phyloP scores from a whole-genome alignment of 495 filamentous ascomycete species.

The Mytilinidion resinicola region DNA sequence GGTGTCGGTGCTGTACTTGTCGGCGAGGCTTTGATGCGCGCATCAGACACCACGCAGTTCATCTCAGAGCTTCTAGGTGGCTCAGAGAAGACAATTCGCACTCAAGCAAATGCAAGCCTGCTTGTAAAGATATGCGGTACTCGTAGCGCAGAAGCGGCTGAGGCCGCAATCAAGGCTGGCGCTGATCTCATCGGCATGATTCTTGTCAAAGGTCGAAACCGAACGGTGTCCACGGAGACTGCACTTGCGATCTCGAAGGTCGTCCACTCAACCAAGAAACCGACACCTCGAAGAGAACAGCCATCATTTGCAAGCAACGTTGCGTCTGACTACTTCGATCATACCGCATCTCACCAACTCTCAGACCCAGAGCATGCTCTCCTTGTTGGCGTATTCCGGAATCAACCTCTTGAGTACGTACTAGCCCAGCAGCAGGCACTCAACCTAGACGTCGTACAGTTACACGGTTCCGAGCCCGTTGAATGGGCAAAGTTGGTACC shows the following conservation, averaged over 20 bases:
- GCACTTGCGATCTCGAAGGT: conserved; percentile 73
- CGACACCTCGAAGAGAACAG: not conserved
- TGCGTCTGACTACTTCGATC: conserved; percentile 57
- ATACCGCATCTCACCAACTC: conserved; percentile 45
- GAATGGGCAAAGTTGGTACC: conserved; percentile 86
- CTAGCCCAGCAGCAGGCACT: conserved; percentile 67
- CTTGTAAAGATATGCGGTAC: conserved; percentile 98
- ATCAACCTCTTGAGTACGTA: conserved; percentile 78
- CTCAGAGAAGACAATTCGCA: conserved; percentile 9
- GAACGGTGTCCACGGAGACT: conserved; percentile 67
- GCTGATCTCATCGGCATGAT: conserved; percentile 94
- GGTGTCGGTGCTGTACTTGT: conserved; percentile 91
- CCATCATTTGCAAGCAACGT: conserved; percentile 11
- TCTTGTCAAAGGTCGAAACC: conserved; percentile 70
- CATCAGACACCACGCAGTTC: conserved; percentile 69
- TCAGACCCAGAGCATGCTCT: conserved; percentile 57
- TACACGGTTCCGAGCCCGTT: conserved; percentile 85
- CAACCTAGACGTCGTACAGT: conserved; percentile 81
- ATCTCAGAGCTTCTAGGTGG: conserved; percentile 73
- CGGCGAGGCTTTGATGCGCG: conserved; percentile 93
- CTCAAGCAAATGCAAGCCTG: conserved; percentile 30
- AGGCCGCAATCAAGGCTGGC: conserved; percentile 74
- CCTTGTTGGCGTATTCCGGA: conserved; percentile 89
- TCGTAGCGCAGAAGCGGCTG: conserved; percentile 71
- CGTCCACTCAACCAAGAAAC: conserved; percentile 52